Base-by-base conservation (phyloP, 345 rosid genomes). In the Psidium friedrichsthalianum region DNA sequence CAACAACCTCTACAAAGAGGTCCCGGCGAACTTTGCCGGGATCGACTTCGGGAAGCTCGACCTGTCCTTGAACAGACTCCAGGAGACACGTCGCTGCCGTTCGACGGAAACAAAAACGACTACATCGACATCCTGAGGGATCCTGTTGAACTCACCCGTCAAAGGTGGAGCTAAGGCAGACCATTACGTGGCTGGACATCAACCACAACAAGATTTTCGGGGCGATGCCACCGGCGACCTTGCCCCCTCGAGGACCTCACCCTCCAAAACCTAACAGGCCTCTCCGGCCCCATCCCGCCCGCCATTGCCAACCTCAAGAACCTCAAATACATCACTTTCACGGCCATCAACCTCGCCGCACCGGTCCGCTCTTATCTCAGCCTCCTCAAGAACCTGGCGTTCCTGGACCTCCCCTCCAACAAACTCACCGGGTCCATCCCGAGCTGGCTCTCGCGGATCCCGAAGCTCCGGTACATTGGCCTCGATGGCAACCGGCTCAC, bases 391-490 rank as follows among this genome's bases (percentile, higher is more conserved):
- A 91, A 87, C 87, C 88, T 96, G 3, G 82, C 88, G 14, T 91
- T 83, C 89, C 85, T 93, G 78, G 94, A 94, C 47, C 92, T 96
- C 61, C 83, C 96, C 21, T 96, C 93, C 74, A 94, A 96, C 88
- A 87, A 84, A 8, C 93, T 96, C 56, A 87, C 94, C 32, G 94
- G 98, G 13, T 84, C 93, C 4, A 89, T 93, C 84, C 98, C 95
- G 0, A 76, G 88, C 58, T 91, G 92, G 5, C 90, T 94, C 21
- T 90, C 93, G 32, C 42, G 59, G 87, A 84, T 95, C 84, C 94
- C 87, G 27, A 92, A 90, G 76, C 94, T 95, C 29, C 55, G 0
- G 11, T 91, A 91, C 85, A 87, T 95, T 47, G 94, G 90, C 61
- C 85, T 95, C 86, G 94, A 94, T 53, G 88, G 96, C 86, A 96